Conservation (phyloP, 345 rosid species). For the Lumnitzera racemosa region DNA sequence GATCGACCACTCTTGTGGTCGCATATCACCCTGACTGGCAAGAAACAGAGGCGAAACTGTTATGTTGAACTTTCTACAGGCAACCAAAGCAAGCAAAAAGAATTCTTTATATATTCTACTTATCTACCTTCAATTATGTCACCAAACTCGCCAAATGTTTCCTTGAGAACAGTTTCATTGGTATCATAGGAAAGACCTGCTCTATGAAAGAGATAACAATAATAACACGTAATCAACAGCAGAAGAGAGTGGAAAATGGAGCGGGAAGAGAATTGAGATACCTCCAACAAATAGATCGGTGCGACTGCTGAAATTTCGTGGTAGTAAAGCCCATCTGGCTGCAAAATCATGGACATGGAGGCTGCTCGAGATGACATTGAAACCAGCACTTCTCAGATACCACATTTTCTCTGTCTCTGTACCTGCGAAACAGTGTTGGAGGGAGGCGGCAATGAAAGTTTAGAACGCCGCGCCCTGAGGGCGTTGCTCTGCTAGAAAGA, state of each 20-base stretch:
- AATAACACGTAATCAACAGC: neutral
- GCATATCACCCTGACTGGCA: conserved; percentile 55
- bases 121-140: conserved; percentile 40
- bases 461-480: too few relatives aligned
- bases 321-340: too few relatives aligned
- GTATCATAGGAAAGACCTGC: conserved; percentile 66
- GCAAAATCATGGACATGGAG: too few relatives aligned
- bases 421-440: too few relatives aligned
- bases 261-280: conserved; percentile 6
- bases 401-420: too few relatives aligned
- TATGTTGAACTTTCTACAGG: neutral
- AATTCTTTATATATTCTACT: neutral
- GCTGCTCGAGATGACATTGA: too few relatives aligned
- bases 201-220: neutral
- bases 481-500: too few relatives aligned
- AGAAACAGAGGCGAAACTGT: neutral
- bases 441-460: too few relatives aligned
- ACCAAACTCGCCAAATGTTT: conserved; percentile 41
- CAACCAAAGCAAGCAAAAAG: neutral
- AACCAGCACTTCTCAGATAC: too few relatives aligned
- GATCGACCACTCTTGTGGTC: conserved; percentile 61
- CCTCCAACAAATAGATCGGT: conserved; percentile 60
- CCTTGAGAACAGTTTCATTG: conserved; percentile 53
- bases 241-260: neutral
- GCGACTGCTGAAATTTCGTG: neutral